Evolutionary conservation across 2,329 filamentous ascomycete species (phyloP).

Genomic region (Elsinoe necatrix): DNA sequence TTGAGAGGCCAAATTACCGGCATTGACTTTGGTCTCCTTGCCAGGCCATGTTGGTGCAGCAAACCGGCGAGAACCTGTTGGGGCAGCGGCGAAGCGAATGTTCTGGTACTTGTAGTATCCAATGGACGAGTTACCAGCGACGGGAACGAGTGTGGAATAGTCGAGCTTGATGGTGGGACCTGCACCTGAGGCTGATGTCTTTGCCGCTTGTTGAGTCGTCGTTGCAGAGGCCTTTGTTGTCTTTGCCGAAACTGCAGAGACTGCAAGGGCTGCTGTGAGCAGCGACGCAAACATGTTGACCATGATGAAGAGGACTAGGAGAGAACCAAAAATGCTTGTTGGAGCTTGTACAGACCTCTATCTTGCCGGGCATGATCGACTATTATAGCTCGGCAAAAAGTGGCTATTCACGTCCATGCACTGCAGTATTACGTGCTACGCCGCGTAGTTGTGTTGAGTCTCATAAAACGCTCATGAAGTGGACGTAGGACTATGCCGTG

Average conservation of each 20-base stretch:
- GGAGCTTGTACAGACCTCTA: not conserved
- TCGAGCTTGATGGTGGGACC: conserved; percentile 24
- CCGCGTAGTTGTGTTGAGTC: not conserved
- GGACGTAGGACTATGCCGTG: not conserved
- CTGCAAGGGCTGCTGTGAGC: not conserved
- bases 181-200: not conserved
- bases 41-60: conserved; percentile 30
- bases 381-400: not conserved
- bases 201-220: not conserved
- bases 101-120: conserved; percentile 33
- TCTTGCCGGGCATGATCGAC: not conserved
- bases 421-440: not conserved
- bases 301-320: not conserved
- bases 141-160: conserved; percentile 25
- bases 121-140: conserved; percentile 21
- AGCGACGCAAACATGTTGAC: not conserved
- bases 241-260: not conserved
- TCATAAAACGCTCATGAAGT: not conserved
- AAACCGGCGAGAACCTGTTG: conserved; percentile 22
- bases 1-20: conserved; percentile 27
- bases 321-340: not conserved
- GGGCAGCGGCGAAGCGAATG: conserved; percentile 21
- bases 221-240: not conserved
- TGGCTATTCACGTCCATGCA: not conserved
- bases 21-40: conserved; percentile 28